phyloP scores from a whole-genome alignment of 768 basidiomycete genomes.

The Lactifluus volemus region DNA sequence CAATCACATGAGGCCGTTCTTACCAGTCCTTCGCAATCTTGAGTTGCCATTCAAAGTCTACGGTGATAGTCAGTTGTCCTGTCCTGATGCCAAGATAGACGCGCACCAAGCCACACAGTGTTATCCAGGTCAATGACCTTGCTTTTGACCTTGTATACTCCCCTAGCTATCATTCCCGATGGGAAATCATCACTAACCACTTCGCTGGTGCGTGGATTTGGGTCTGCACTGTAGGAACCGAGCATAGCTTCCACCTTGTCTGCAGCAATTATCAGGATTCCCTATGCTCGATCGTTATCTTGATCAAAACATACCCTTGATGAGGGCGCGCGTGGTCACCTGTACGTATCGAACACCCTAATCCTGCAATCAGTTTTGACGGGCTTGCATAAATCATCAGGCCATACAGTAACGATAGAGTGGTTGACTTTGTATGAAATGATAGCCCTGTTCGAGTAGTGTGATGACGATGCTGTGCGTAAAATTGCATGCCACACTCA shows the following conservation, averaged over 20 bases:
- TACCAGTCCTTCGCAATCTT: conserved; percentile 92
- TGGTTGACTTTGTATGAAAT: conserved; percentile 85
- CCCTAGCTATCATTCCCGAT: conserved; percentile 77
- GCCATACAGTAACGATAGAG: conserved; percentile 71
- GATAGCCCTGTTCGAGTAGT: conserved; percentile 45
- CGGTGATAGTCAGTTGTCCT: neutral
- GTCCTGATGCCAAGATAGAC: conserved; percentile 21
- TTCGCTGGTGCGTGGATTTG: conserved; percentile 61
- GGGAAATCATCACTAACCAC: conserved; percentile 61
- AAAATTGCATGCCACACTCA: conserved; percentile 28
- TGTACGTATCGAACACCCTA: conserved; percentile 84
- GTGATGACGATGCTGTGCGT: neutral
- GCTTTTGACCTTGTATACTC: conserved; percentile 68
- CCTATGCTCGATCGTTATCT: neutral
- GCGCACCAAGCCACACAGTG: conserved; percentile 65
- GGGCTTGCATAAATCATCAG: neutral
- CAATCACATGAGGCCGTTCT: conserved; percentile 19
- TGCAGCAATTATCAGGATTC: conserved; percentile 7
- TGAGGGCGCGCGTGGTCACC: conserved; percentile 69
- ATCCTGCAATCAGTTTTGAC: conserved; percentile 9
- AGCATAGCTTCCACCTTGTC: conserved; percentile 93
- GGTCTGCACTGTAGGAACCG: conserved; percentile 82
- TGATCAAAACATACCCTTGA: conserved; percentile 48
- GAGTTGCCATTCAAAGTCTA: conserved; percentile 86
- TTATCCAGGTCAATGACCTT: conserved; percentile 86